Evolutionary conservation across 768 basidiomycete species (phyloP).

Genomic region (Crucibulum laeve): DNA sequence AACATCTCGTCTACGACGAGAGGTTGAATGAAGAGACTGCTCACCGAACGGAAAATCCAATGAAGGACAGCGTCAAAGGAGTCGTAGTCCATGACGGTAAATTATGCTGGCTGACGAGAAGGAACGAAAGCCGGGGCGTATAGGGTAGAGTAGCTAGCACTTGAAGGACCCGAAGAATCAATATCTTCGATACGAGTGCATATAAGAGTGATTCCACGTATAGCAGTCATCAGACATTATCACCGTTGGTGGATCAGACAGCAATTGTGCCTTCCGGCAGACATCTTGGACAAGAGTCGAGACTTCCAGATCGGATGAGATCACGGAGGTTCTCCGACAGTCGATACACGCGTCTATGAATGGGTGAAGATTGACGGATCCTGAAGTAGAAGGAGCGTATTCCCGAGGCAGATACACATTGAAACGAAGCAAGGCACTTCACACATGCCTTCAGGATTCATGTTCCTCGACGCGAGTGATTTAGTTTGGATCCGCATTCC

Average conservation of each 20-base stretch:
- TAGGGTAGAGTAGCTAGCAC: conserved; percentile 27
- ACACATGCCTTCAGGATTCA: conserved; percentile 13
- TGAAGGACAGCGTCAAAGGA: conserved; percentile 77
- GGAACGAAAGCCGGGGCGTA: conserved; percentile 24
- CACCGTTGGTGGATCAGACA: conserved; percentile 21
- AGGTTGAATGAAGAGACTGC: too few species aligned
- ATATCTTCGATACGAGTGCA: conserved; percentile 15
- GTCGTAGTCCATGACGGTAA: conserved; percentile 64
- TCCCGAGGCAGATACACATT: conserved; percentile 15
- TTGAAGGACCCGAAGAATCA: conserved; percentile 21
- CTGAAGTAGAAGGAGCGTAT: conserved; percentile 15
- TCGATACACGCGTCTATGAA: conserved; percentile 19
- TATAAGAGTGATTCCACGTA: conserved; percentile 32
- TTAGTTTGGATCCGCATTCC: conserved; percentile 19
- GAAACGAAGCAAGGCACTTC: conserved; percentile 15
- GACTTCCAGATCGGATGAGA: conserved; percentile 23
- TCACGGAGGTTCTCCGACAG: conserved; percentile 19
- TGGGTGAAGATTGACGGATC: conserved; percentile 13
- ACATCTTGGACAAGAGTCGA: conserved; percentile 16
- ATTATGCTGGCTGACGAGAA: conserved; percentile 27
- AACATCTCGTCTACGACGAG: too few species aligned
- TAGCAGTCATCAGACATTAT: conserved; percentile 25
- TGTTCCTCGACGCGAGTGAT: conserved; percentile 8
- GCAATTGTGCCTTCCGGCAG: conserved; percentile 18
- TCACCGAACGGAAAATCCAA: conserved; percentile 71